phyloP scores from a whole-genome alignment of 2,329 filamentous ascomycete species.

The Aspergillus fumigatus region DNA sequence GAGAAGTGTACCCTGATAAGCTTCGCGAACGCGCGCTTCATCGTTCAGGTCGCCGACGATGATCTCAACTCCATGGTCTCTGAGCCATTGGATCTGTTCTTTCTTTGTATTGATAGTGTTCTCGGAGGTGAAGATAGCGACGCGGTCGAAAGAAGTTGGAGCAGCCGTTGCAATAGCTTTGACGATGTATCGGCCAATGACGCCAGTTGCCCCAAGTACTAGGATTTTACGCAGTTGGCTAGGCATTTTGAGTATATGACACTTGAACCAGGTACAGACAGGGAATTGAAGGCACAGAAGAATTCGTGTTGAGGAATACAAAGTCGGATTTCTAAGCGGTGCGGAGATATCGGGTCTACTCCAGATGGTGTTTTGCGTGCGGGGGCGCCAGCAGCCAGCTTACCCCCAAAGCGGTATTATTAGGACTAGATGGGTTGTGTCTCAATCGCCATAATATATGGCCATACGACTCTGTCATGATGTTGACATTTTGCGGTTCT shows the following conservation, averaged over 20 bases:
- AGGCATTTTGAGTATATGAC: background rate
- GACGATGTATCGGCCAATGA: slow-evolving; percentile 41
- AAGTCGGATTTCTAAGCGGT: background rate
- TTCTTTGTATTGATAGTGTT: slow-evolving; percentile 49
- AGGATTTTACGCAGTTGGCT: slow-evolving; percentile 14
- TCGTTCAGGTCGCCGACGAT: slow-evolving; percentile 53
- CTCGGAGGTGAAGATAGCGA: slow-evolving; percentile 56
- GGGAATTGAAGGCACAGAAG: background rate
- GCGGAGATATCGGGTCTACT: background rate
- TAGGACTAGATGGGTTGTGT: background rate
- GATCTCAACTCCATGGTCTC: slow-evolving; percentile 48
- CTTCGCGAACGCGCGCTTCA: slow-evolving; percentile 50
- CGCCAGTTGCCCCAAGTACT: slow-evolving; percentile 21
- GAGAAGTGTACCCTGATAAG: slow-evolving; percentile 45
- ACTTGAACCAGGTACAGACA: background rate
- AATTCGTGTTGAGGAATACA: background rate
- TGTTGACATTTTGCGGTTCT: no score
- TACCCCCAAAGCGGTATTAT: background rate
- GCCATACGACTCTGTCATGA: background rate
- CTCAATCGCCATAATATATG: background rate
- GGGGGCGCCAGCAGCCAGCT: background rate
- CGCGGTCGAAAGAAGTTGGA: slow-evolving; percentile 46
- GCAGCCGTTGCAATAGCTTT: slow-evolving; percentile 46
- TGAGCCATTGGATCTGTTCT: slow-evolving; percentile 44
- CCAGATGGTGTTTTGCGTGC: background rate